Percentiles rank a stretch among this genome's conserved stretches.
Conservation (phyloP, 306 rosid species). For the Abrus precatorius region DNA sequence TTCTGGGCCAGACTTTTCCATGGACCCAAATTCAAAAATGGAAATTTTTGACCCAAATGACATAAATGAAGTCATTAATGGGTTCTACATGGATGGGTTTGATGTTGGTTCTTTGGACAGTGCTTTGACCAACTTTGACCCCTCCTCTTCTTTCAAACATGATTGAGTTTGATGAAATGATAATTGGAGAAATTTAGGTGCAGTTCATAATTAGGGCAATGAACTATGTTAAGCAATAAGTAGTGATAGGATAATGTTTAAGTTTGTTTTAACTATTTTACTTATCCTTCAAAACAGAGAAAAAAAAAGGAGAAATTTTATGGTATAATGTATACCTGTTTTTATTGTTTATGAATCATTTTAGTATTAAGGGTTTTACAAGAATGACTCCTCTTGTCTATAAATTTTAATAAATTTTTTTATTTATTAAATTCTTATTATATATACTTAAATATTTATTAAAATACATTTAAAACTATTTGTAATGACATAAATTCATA, state of each 20-base stretch:
- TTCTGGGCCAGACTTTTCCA: neutral
- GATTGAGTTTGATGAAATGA: neutral
- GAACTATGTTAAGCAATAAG: neutral
- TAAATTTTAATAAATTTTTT: too few species aligned
- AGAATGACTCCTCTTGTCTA: too few species aligned
- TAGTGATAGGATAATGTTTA: neutral
- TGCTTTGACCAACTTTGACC: neutral
- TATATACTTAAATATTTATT: too few species aligned
- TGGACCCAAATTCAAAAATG: neutral
- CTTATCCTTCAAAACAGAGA: neutral
- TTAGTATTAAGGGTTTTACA: neutral
- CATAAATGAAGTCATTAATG: too few species aligned
- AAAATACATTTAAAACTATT: too few species aligned
- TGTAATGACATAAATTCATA: too few species aligned
- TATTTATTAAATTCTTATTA: too few species aligned
- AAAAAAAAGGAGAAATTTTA: neutral
- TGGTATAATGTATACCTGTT: neutral
- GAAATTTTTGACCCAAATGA: neutral
- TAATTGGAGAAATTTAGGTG: neutral
- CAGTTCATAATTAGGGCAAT: neutral
- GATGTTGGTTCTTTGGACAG: neutral
- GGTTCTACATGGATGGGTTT: neutral
- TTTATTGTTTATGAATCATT: neutral
- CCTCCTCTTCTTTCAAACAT: neutral
- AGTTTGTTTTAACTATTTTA: neutral